Evolutionary conservation across 106 monocot species (phyloP).

Genomic region (Chionographis japonica): DNA sequence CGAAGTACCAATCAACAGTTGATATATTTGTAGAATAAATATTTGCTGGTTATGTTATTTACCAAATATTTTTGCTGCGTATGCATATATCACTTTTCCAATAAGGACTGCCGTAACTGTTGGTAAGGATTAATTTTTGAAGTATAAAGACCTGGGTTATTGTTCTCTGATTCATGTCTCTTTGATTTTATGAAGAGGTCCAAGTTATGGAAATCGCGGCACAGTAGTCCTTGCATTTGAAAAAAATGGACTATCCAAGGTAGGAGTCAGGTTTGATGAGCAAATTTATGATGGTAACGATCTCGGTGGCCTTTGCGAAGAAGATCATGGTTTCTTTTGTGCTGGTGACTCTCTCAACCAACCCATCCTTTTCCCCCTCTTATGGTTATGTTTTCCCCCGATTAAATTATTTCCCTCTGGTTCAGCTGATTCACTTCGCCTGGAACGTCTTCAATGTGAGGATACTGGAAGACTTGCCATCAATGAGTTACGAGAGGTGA

Average conservation of each 20-base stretch:
- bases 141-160: too few species aligned
- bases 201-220: constrained; percentile 51
- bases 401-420: neutral
- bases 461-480: constrained; percentile 57
- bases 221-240: constrained; percentile 65
- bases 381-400: neutral
- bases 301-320: constrained; percentile 67
- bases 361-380: neutral
- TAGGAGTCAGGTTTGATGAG: constrained; percentile 70
- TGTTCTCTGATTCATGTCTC: too few species aligned
- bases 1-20: too few species aligned
- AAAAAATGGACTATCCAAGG: constrained; percentile 49
- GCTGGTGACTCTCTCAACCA: constrained; percentile 21
- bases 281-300: constrained; percentile 63
- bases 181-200: constrained; percentile 33
- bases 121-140: too few species aligned
- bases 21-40: too few species aligned
- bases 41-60: too few species aligned
- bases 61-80: too few species aligned
- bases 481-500: constrained; percentile 68
- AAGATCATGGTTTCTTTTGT: constrained; percentile 75
- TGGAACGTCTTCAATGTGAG: constrained; percentile 41
- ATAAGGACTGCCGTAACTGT: too few species aligned
- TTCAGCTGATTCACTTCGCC: constrained; percentile 55
- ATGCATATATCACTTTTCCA: too few species aligned